These are phyloP conservation scores for Carpinus viminea DNA, from an alignment of 306 rosid species.

Conservation along the genomic window DNA sequence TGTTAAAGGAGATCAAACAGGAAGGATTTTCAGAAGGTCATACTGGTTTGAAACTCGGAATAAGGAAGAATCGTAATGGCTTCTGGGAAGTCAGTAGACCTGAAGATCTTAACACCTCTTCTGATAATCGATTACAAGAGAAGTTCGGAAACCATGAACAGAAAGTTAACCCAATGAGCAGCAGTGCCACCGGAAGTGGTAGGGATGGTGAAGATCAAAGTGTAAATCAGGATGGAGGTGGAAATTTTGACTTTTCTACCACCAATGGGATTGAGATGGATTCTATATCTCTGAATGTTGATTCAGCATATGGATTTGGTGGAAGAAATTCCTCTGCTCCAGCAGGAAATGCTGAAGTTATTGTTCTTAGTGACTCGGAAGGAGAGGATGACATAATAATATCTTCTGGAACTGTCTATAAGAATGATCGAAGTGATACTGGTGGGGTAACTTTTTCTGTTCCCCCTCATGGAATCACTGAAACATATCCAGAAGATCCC, in stretches of 20 bases:
- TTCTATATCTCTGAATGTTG: slow-evolving; percentile 59
- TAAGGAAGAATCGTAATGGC: slow-evolving; percentile 76
- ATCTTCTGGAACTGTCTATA: slow-evolving; percentile 47
- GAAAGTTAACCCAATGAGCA: slow-evolving; percentile 89
- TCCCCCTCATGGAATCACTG: slow-evolving; percentile 59
- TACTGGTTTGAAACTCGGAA: slow-evolving; percentile 68
- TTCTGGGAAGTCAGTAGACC: slow-evolving; percentile 87
- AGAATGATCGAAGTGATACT: slow-evolving; percentile 47
- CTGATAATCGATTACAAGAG: slow-evolving; percentile 56
- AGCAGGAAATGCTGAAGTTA: slow-evolving; percentile 58
- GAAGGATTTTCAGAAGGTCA: slow-evolving; percentile 82
- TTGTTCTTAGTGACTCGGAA: slow-evolving; percentile 91
- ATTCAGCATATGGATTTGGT: slow-evolving; percentile 62
- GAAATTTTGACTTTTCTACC: slow-evolving; percentile 57
- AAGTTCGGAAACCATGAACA: slow-evolving; percentile 57
- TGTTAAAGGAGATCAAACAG: slow-evolving; percentile 67
- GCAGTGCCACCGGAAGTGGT: slow-evolving; percentile 89
- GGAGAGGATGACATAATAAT: slow-evolving; percentile 66
- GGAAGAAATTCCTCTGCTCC: slow-evolving; percentile 53
- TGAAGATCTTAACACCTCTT: slow-evolving; percentile 56
- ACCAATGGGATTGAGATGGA: slow-evolving; percentile 80
- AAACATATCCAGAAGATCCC: slow-evolving; percentile 66
- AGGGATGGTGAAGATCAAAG: slow-evolving; percentile 91
- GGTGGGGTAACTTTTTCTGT: slow-evolving; percentile 52
- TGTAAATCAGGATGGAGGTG: slow-evolving; percentile 80